These are phyloP conservation scores for Crepidotus variabilis DNA, from an alignment of 768 basidiomycete genomes.

Conservation along the genomic window DNA sequence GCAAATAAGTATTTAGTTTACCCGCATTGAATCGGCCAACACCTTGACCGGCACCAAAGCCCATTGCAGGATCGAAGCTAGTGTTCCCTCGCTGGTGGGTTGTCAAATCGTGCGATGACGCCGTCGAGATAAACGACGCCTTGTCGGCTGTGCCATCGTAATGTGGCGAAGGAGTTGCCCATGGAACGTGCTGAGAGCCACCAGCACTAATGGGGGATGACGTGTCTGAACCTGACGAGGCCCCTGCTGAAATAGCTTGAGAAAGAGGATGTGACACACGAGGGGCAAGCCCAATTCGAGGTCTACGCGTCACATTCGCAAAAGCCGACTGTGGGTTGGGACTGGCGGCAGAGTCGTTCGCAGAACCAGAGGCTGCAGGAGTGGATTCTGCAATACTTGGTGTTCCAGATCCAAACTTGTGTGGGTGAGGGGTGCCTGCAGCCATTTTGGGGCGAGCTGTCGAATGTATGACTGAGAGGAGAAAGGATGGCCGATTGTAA, in stretches of 20 bases:
- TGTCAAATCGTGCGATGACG: conserved; percentile 86
- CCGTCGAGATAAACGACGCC: conserved; percentile 74
- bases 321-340: conserved; percentile 49
- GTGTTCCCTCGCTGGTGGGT: conserved; percentile 79
- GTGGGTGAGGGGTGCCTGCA: conserved; percentile 60
- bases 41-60: conserved; percentile 59
- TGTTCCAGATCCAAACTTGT: conserved; percentile 32
- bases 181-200: conserved; percentile 19
- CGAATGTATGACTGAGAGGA: conserved; percentile 81
- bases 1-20: conserved; percentile 83
- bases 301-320: conserved; percentile 62
- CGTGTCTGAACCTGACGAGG: conserved; percentile 19
- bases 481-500: conserved; percentile 71
- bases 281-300: conserved; percentile 35
- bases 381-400: conserved; percentile 27
- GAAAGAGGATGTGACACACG: conserved; percentile 66
- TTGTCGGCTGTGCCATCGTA: conserved; percentile 52
- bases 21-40: conserved; percentile 79
- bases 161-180: conserved; percentile 34
- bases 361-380: conserved; percentile 22
- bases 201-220: conserved; percentile 11
- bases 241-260: conserved; percentile 34
- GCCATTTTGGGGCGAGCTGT: conserved; percentile 71
- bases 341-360: conserved; percentile 22
- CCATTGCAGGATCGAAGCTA: conserved; percentile 83